phyloP scores from a whole-genome alignment of 176 grass and related monocot species.

The Triticum urartu region DNA sequence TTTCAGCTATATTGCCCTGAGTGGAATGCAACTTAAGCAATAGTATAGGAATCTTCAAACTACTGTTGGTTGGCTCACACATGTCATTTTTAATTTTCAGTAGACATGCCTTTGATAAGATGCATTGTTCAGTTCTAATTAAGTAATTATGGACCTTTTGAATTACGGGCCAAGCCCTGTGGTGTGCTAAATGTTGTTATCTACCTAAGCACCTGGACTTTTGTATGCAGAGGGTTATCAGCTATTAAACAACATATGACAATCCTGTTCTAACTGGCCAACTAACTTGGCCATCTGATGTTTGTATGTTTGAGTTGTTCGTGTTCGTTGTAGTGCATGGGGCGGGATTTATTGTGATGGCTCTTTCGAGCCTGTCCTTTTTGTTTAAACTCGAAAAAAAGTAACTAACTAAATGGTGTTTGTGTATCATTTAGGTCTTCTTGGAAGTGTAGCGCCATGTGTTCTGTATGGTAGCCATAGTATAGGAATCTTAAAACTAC shows the following conservation, averaged over 20 bases:
- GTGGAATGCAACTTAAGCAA: not conserved
- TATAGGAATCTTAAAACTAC: not conserved
- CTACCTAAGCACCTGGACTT: not conserved
- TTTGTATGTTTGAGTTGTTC: not conserved
- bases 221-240: not conserved
- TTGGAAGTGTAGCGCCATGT: slow-evolving; percentile 80
- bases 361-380: not conserved
- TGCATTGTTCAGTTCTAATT: not conserved
- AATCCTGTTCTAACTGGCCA: slow-evolving; percentile 4
- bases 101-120: not conserved
- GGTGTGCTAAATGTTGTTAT: not conserved
- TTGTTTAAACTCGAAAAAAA: not conserved
- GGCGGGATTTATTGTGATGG: not conserved
- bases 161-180: not conserved
- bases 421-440: slow-evolving; percentile 60
- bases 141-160: not conserved
- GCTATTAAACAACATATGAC: not conserved
- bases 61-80: not conserved
- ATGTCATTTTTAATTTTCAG: not conserved
- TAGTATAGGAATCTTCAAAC: not conserved
- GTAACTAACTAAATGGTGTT: not conserved
- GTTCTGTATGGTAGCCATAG: slow-evolving; percentile 54
- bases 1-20: not conserved
- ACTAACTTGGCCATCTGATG: not conserved
- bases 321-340: not conserved